A percentile compares a stretch with the other conserved stretches of the same genome.
Evolutionary conservation across 2,329 filamentous ascomycete genomes (phyloP).

Genomic region (Nothomitra cinnamomea): DNA sequence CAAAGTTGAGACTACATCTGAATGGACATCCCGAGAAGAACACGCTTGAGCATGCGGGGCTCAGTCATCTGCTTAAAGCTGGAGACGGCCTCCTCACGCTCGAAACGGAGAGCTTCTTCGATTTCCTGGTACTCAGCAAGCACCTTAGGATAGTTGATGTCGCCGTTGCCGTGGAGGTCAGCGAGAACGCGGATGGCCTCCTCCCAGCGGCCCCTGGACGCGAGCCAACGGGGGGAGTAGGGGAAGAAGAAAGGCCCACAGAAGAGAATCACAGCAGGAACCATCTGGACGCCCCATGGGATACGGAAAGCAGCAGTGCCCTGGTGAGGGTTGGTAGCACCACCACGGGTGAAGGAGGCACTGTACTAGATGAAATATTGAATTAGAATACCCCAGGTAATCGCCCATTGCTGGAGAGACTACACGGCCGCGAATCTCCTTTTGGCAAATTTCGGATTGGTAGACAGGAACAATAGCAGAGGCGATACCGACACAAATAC

Average conservation of each 20-base stretch:
- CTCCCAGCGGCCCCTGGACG: conserved; percentile 28
- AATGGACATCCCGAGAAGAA: conserved; percentile 36
- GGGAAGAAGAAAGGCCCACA: conserved; percentile 29
- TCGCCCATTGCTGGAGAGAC: conserved; percentile 28
- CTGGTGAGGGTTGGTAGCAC: background rate
- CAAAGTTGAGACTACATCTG: conserved; percentile 38
- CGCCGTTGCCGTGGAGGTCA: conserved; percentile 27
- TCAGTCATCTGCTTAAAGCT: conserved; percentile 20
- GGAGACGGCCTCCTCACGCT: conserved; percentile 1
- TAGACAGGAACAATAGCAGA: conserved; percentile 29
- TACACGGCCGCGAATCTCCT: conserved; percentile 25
- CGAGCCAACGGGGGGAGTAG: conserved; percentile 30
- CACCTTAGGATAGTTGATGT: conserved; percentile 28
- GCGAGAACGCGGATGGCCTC: conserved; percentile 28
- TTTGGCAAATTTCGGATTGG: conserved; percentile 26
- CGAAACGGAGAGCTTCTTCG: conserved; percentile 6
- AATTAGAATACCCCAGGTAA: conserved; percentile 27
- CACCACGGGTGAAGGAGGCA: conserved; percentile 24
- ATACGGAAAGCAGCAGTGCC: conserved; percentile 25
- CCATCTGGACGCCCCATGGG: conserved; percentile 29
- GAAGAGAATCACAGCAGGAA: conserved; percentile 28
- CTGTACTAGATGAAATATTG: conserved; percentile 33
- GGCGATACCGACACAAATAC: conserved; percentile 24
- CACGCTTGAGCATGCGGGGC: conserved; percentile 42
- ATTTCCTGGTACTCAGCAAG: conserved; percentile 30